Evolutionary conservation across 768 basidiomycete species (phyloP).

Genomic region (Tulasnella sp.): DNA sequence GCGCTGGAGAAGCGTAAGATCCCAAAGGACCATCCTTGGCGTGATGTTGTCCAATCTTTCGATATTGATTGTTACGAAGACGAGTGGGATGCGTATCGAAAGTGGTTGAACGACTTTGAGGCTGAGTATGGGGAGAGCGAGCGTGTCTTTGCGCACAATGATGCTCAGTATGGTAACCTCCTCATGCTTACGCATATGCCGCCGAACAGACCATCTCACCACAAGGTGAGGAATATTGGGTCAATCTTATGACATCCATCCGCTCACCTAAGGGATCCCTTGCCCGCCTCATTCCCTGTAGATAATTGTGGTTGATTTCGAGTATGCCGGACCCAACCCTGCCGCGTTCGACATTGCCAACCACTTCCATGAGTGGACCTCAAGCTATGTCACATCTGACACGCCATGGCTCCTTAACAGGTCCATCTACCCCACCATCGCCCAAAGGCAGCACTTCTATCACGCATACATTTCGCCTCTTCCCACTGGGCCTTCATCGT

Average conservation of each 20-base stretch:
- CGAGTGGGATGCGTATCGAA: conserved; percentile 57
- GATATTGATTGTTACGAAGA: conserved; percentile 51
- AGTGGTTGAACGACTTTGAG: conserved; percentile 56
- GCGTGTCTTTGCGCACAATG: conserved; percentile 83
- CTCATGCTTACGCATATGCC: conserved; percentile 51
- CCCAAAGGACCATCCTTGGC: conserved; percentile 16
- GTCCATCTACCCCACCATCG: conserved; percentile 56
- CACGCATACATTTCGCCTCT: conserved; percentile 54
- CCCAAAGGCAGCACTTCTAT: conserved; percentile 77
- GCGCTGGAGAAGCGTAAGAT: conserved; percentile 29
- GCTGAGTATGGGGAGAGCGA: conserved; percentile 45
- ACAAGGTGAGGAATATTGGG: conserved; percentile 44
- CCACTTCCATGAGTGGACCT: conserved; percentile 96
- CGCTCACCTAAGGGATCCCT: not conserved
- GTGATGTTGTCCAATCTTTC: conserved; percentile 32
- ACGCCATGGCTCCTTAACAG: conserved; percentile 55
- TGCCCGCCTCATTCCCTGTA: conserved; percentile 26
- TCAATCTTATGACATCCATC: not conserved
- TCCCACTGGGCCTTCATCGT: conserved; percentile 7
- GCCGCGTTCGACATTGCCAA: conserved; percentile 93
- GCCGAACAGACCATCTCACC: conserved; percentile 56
- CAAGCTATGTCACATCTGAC: conserved; percentile 62
- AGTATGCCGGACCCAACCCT: conserved; percentile 89
- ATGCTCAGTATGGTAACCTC: conserved; percentile 91
- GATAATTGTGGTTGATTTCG: conserved; percentile 96